Conservation (phyloP, 202 grass and related monocot genomes). For the Panicum hallii region DNA sequence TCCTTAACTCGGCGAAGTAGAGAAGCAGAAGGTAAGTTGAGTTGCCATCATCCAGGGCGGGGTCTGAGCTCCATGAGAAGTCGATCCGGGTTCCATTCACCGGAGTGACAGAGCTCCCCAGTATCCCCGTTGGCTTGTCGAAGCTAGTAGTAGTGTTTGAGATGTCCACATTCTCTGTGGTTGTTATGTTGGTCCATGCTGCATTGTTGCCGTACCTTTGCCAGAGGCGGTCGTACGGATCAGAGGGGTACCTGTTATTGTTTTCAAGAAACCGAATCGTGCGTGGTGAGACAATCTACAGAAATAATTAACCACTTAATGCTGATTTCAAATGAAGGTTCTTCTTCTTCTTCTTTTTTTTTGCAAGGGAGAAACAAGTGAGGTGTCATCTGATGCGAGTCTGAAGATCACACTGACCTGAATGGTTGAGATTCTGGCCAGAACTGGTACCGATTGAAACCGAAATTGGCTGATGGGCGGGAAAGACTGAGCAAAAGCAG, state of each 20-base stretch:
- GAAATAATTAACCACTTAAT: not conserved
- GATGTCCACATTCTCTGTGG: not conserved
- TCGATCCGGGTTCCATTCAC: constrained; percentile 36
- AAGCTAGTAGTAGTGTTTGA: not conserved
- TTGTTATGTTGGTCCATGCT: constrained; percentile 50
- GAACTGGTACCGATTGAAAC: constrained; percentile 43
- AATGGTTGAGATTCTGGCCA: not conserved
- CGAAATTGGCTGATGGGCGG: constrained; percentile 9
- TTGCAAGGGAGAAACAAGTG: not conserved
- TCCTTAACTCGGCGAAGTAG: constrained; percentile 55
- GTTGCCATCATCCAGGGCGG: not conserved
- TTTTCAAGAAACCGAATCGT: not conserved
- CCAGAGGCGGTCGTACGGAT: constrained; percentile 61
- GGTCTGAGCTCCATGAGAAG: constrained; percentile 39
- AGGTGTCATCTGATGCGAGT: not conserved
- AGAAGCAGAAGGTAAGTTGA: constrained; percentile 40
- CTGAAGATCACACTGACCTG: constrained; percentile 13
- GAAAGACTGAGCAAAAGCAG: constrained; percentile 29
- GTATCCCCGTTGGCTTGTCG: constrained; percentile 25
- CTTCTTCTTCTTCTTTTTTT: not conserved
- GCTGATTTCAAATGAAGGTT: not conserved
- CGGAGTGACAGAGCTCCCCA: constrained; percentile 42
- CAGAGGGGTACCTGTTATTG: constrained; percentile 59
- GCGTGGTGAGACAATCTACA: not conserved
- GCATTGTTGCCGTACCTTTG: not conserved